A percentile compares a stretch with the other conserved stretches of the same genome.
phyloP scores from a whole-genome alignment of 257 asterid species.

The Lycium barbarum region DNA sequence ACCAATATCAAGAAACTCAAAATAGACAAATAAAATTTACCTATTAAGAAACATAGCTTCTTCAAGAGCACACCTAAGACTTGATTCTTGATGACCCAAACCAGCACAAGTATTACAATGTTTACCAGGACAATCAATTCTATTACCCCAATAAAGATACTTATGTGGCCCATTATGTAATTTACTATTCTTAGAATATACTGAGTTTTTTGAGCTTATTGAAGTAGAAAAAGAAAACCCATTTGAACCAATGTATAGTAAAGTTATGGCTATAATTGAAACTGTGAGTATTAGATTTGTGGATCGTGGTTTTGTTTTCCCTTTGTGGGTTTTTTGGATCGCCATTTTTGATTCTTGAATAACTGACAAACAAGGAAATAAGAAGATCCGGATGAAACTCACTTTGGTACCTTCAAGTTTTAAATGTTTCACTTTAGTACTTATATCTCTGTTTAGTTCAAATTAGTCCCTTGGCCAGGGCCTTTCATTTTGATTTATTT shows the following conservation, averaged over 20 bases:
- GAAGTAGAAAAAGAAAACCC: conserved; percentile 51
- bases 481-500: too few relatives aligned
- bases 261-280: conserved; percentile 55
- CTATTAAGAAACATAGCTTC: conserved; percentile 87
- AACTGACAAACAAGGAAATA: neutral
- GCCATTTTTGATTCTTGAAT: conserved; percentile 51
- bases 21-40: conserved; percentile 37
- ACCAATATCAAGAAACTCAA: neutral
- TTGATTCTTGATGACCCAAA: conserved; percentile 98
- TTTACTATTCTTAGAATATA: conserved; percentile 24
- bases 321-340: conserved; percentile 65
- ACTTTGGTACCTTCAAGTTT: neutral
- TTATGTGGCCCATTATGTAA: conserved; percentile 52
- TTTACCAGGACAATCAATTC: conserved; percentile 98
- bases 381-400: conserved; percentile 15
- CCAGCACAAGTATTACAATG: conserved; percentile 93
- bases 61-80: conserved; percentile 99
- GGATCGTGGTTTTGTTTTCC: conserved; percentile 74
- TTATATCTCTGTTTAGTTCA: neutral
- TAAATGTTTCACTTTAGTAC: neutral
- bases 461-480: neutral
- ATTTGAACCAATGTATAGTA: conserved; percentile 59
- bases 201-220: conserved; percentile 36
- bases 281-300: conserved; percentile 54
- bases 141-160: conserved; percentile 88